A percentile compares a stretch with the other conserved stretches of the same genome.
These are phyloP conservation scores for Fagus sylvatica DNA, from an alignment of 306 rosid species.

Conservation along the genomic window DNA sequence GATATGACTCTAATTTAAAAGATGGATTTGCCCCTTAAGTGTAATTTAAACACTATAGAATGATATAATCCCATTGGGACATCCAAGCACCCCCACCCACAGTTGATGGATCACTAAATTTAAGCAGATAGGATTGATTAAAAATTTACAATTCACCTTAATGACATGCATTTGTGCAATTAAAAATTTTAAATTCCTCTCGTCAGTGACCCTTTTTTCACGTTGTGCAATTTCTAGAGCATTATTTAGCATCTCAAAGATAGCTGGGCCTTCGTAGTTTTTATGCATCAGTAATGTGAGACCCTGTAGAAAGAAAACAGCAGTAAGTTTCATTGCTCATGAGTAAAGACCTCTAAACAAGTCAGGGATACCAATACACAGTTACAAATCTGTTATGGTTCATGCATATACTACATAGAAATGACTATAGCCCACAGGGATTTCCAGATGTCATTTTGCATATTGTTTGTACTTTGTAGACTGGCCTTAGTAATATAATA, in stretches of 20 bases:
- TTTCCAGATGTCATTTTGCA: not conserved
- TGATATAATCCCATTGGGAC: slow-evolving; percentile 7
- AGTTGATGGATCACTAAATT: slow-evolving; percentile 2
- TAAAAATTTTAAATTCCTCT: slow-evolving; percentile 79
- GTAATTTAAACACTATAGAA: slow-evolving; percentile 33
- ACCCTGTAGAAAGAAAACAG: slow-evolving; percentile 54
- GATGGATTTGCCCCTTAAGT: slow-evolving; percentile 18
- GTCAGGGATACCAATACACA: no score
- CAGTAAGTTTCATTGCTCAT: slow-evolving; percentile 1
- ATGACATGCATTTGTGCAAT: slow-evolving; percentile 87
- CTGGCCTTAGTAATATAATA: not conserved
- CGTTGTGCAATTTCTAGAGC: slow-evolving; percentile 61
- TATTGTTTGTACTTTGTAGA: not conserved
- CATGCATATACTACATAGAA: slow-evolving; percentile 5
- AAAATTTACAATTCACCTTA: slow-evolving; percentile 44
- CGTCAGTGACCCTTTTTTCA: slow-evolving; percentile 68
- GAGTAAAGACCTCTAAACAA: slow-evolving; percentile 8
- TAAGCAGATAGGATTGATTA: not conserved
- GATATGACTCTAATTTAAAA: slow-evolving; percentile 8
- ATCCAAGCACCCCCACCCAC: slow-evolving; percentile 6
- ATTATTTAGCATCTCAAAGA: slow-evolving; percentile 69
- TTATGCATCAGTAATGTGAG: slow-evolving; percentile 87
- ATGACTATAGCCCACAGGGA: not conserved
- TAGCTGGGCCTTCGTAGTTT: slow-evolving; percentile 71
- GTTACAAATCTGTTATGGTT: not conserved